Evolutionary conservation across 2,329 filamentous ascomycete genomes (phyloP).

Genomic region (Colletotrichum truncatum): DNA sequence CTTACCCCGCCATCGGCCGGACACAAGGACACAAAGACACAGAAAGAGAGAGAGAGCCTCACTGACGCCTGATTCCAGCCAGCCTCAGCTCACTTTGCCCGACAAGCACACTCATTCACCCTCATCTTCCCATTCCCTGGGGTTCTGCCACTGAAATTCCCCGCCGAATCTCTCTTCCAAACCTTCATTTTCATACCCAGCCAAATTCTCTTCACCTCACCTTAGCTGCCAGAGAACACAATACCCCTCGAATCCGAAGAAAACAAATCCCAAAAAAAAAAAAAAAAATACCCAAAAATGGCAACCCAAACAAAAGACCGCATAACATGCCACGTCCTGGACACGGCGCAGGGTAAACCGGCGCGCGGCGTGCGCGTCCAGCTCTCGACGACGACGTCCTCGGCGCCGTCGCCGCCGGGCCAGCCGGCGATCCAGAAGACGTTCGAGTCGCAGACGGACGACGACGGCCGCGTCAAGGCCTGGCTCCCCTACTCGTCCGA

Average conservation of each 20-base stretch:
- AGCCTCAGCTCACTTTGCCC: background rate
- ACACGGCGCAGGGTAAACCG: slow-evolving; percentile 79
- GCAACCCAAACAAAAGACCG: slow-evolving; percentile 57
- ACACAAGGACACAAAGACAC: no score
- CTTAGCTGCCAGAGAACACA: no score
- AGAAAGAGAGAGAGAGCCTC: slow-evolving; percentile 16
- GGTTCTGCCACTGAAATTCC: no score
- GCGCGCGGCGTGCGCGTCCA: slow-evolving; percentile 73
- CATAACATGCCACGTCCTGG: slow-evolving; percentile 89
- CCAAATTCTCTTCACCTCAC: background rate
- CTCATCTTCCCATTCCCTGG: background rate
- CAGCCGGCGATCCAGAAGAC: slow-evolving; percentile 50
- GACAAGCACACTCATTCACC: background rate
- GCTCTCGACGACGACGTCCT: slow-evolving; percentile 58
- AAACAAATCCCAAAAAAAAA: no score
- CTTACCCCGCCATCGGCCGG: slow-evolving; percentile 10
- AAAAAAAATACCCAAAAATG: slow-evolving; percentile 6
- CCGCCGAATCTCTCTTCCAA: background rate
- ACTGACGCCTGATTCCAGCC: background rate
- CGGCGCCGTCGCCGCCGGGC: slow-evolving; percentile 39
- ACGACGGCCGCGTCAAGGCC: slow-evolving; percentile 76
- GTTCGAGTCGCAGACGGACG: slow-evolving; percentile 76
- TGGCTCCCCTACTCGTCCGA: slow-evolving; percentile 71
- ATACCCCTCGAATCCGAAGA: no score
- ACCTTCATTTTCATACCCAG: background rate